Conservation (phyloP, 345 rosid genomes). For the Melaleuca quinquenervia region DNA sequence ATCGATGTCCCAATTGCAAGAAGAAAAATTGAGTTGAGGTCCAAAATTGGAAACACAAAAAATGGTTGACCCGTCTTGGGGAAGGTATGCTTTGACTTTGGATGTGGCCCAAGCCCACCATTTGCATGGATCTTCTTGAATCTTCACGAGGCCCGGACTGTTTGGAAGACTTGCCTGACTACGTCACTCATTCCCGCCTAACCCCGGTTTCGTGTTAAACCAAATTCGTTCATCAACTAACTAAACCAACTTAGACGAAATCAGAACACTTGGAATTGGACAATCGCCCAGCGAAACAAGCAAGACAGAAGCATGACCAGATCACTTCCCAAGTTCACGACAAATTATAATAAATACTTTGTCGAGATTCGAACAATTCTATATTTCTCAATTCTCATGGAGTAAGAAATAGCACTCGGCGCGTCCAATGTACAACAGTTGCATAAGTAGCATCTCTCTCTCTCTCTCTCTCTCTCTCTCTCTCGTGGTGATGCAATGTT, state of each 20-base stretch:
- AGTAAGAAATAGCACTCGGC: not conserved
- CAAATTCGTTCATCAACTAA: not conserved
- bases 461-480: too few species aligned
- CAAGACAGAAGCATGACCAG: not conserved
- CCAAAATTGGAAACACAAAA: not conserved
- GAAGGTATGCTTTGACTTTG: not conserved
- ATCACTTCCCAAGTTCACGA: not conserved
- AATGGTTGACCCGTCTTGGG: not conserved
- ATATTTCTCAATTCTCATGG: not conserved
- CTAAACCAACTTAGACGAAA: not conserved
- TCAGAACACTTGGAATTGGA: not conserved
- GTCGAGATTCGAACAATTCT: not conserved
- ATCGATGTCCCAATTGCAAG: not conserved
- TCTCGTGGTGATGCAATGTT: not conserved
- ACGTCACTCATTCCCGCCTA: not conserved
- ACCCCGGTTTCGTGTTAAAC: not conserved
- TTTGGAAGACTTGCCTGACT: not conserved
- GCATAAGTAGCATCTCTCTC: not conserved
- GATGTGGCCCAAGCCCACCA: not conserved
- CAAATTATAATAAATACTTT: fast-evolving
- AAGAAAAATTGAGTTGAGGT: not conserved
- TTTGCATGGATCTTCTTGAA: not conserved
- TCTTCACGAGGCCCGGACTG: not conserved
- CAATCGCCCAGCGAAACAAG: not conserved
- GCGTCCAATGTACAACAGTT: not conserved